phyloP scores from a whole-genome alignment of 2,329 filamentous ascomycete genomes.

The Trichoderma arundinaceum region DNA sequence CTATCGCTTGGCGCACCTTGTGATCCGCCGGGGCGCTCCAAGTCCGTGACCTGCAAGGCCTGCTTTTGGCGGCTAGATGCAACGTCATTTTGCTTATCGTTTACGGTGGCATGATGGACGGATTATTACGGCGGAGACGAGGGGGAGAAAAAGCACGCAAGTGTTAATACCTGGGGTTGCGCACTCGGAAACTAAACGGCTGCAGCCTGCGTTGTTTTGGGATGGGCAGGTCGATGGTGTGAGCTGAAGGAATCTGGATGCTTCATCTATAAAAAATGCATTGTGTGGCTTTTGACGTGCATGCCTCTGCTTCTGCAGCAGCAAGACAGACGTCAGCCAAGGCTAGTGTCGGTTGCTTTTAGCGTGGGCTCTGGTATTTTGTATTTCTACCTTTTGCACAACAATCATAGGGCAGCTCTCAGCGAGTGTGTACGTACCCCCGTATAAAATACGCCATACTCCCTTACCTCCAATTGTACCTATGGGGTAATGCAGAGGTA shows the following conservation, averaged over 20 bases:
- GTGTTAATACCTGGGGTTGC: background rate
- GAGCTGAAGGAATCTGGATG: background rate
- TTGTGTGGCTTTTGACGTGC: conserved; percentile 11
- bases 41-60: conserved; percentile 16
- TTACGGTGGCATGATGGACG: conserved; percentile 19
- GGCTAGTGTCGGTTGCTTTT: conserved; percentile 10
- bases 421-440: too few relatives aligned
- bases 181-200: background rate
- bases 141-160: too few relatives aligned
- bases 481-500: too few relatives aligned
- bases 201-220: too few relatives aligned
- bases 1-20: conserved; percentile 18
- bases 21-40: conserved; percentile 13
- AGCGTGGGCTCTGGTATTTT: background rate
- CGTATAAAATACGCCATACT: too few relatives aligned
- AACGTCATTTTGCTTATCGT: conserved; percentile 30
- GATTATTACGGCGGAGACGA: background rate
- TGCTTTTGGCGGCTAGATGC: conserved; percentile 2
- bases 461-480: too few relatives aligned
- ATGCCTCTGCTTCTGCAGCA: background rate
- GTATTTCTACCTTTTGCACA: too few relatives aligned
- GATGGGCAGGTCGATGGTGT: background rate
- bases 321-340: conserved; percentile 15
- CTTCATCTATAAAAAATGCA: background rate
- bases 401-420: too few relatives aligned